Evolutionary conservation across 1,284 basidiomycete species (phyloP), one percentile per base, ranked within the genome.

Genomic region (Rhizopogon hawkerae): DNA sequence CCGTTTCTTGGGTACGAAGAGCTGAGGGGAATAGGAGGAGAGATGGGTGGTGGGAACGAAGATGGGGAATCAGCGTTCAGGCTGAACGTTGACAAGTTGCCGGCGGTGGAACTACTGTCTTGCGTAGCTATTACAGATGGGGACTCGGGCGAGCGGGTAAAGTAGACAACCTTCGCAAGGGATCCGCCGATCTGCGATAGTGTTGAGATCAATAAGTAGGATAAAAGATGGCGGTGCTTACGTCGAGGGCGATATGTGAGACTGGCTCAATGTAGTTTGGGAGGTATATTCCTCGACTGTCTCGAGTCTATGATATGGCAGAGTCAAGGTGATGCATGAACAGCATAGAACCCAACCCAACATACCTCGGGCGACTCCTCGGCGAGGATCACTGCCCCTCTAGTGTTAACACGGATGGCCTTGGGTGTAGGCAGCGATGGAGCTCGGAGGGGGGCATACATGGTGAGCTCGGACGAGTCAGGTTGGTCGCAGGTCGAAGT

Each of bases 111-210:
- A n/a, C 70, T 73, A 34, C 76, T 78, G 11, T 79, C 81, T 41
- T 65, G 67, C 14, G 81, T 82, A 2, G 81, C 81, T 54, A 64
- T 72, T 47, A 81, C 65, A 14, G 81, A 83, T 14, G 85, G 82
- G 5, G 84, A 85, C 48, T 89, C 84, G 6, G 85, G 81, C 13
- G 91, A 92, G 37, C 93, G 85, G 47, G 92, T 96, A 68, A 98
- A 98, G 72, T 98, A 99, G 59, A 98, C 92, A 50, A 99, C 91
- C 69, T 99, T 99, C 54, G 95, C 95, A 10, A 99, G 74, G 3
- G 94, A 98, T 33, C 95, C 95, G 35, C 96, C 95, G 61, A 98
- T 87, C 92, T 96, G 62, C 24, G 31, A 43, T 46, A 33, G 41
- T 33, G 14, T 42, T 52, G 37, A 57, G 37, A 6, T 39, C 23